These are phyloP conservation scores for Phaffia australis DNA, from an alignment of 768 basidiomycete species.

Conservation along the genomic window DNA sequence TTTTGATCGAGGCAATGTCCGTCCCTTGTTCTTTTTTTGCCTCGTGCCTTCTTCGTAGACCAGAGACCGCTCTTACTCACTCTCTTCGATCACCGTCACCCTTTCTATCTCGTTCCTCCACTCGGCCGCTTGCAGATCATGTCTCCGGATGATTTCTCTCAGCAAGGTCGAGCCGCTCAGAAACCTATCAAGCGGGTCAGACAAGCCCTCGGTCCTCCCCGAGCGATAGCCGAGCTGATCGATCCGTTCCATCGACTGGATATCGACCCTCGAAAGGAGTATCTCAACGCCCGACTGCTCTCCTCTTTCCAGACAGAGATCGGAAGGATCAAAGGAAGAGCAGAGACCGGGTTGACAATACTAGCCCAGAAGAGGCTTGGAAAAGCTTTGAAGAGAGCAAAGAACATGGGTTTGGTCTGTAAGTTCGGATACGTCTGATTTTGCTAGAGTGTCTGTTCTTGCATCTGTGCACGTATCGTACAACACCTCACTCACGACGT, in stretches of 20 bases:
- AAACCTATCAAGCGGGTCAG: background rate
- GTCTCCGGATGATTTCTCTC: background rate
- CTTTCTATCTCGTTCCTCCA: too few relatives aligned
- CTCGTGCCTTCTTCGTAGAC: too few relatives aligned
- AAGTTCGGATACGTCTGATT: too few relatives aligned
- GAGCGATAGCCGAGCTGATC: background rate
- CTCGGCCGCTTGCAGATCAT: constrained; percentile 9
- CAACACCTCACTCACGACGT: too few relatives aligned
- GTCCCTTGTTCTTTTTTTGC: too few relatives aligned
- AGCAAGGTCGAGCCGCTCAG: background rate
- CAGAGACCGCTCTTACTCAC: too few relatives aligned
- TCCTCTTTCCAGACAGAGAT: constrained; percentile 12
- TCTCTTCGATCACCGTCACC: too few relatives aligned
- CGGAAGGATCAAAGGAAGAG: constrained; percentile 57
- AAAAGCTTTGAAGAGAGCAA: constrained; percentile 77
- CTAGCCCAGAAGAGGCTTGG: constrained; percentile 66
- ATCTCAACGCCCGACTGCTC: constrained; percentile 24
- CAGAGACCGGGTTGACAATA: constrained; percentile 59
- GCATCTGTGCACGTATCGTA: too few relatives aligned
- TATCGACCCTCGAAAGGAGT: constrained; percentile 5
- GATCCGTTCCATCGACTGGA: constrained; percentile 15
- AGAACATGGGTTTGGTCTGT: constrained; percentile 78
- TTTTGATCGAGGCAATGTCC: too few relatives aligned
- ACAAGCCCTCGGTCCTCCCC: background rate
- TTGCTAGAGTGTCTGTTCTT: too few relatives aligned